Evolutionary conservation across 2,329 filamentous ascomycete species (phyloP).

Genomic region (Myrmaecium sp.): DNA sequence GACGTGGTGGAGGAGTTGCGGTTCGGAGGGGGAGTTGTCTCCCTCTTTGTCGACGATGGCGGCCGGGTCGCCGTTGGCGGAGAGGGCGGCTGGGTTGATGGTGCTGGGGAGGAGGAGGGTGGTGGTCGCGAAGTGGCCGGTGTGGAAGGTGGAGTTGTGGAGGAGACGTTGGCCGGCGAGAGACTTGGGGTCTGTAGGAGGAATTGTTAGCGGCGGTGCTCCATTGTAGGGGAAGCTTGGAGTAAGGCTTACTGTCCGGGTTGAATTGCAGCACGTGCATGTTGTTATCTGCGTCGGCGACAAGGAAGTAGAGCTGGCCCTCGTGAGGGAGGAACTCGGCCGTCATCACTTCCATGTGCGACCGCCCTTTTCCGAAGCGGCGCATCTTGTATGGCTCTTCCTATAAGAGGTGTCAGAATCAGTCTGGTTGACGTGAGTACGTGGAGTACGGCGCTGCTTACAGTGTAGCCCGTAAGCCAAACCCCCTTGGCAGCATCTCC

Average conservation of each 20-base stretch:
- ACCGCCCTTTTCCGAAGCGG: conserved; percentile 73
- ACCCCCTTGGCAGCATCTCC: conserved; percentile 84
- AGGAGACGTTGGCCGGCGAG: conserved; percentile 77
- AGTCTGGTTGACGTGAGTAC: neutral
- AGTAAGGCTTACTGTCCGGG: conserved; percentile 57
- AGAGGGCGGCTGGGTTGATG: conserved; percentile 26
- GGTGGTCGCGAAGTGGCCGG: conserved; percentile 59
- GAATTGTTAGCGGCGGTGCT: conserved; percentile 10
- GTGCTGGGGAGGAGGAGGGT: conserved; percentile 62
- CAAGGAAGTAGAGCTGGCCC: conserved; percentile 64
- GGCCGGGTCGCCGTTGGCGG: conserved; percentile 20
- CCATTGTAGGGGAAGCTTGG: neutral
- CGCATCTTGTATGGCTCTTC: conserved; percentile 96
- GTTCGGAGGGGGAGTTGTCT: conserved; percentile 10
- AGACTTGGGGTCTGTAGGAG: conserved; percentile 63
- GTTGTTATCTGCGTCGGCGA: conserved; percentile 70
- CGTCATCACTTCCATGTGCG: conserved; percentile 58
- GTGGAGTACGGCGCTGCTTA: conserved; percentile 18
- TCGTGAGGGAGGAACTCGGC: conserved; percentile 83
- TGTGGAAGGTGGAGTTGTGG: conserved; percentile 74
- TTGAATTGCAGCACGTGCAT: conserved; percentile 86
- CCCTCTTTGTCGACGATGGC: conserved; percentile 15
- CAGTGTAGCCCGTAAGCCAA: conserved; percentile 88
- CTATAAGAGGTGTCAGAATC: conserved; percentile 13
- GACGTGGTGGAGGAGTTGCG: conserved; percentile 29